Percentiles rank a stretch among this genome's conserved stretches.
Evolutionary conservation across 108 stramenopile genomes (phyloP).

Genomic region (Cylindrotheca fusiformis): DNA sequence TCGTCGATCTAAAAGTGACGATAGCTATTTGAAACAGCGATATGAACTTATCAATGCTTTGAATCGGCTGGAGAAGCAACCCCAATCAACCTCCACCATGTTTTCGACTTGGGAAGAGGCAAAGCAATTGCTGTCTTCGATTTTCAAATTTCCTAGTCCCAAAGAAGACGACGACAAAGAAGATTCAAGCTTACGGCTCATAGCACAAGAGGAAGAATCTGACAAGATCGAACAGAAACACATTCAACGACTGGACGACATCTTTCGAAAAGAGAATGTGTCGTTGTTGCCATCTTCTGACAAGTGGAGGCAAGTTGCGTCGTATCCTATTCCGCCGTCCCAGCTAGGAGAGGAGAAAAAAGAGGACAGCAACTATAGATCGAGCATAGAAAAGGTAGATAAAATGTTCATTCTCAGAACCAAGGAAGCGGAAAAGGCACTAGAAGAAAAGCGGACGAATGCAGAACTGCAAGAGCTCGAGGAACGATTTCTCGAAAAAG

Average conservation of each 20-base stretch:
- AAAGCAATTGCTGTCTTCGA: conserved; percentile 20
- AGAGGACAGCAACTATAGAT: conserved; percentile 6
- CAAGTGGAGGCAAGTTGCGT: conserved; percentile 41
- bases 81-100: conserved; percentile 11
- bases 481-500: conserved; percentile 29
- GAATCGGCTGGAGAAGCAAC: conserved; percentile 15
- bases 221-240: neutral
- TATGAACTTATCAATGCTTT: conserved; percentile 31
- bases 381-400: conserved; percentile 28
- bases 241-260: conserved; percentile 8
- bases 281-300: conserved; percentile 1
- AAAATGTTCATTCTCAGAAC: conserved; percentile 10
- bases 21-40: conserved; percentile 13
- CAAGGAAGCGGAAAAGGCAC: neutral
- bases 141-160: conserved; percentile 25
- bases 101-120: conserved; percentile 41
- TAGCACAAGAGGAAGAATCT: conserved; percentile 1
- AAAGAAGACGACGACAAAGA: neutral
- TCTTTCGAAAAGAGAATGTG: neutral
- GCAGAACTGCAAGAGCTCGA: conserved; percentile 20
- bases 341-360: conserved; percentile 5
- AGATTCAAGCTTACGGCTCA: neutral
- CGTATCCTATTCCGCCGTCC: conserved; percentile 24
- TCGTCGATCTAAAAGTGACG: conserved; percentile 7
- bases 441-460: neutral